These are phyloP conservation scores for Fusarium temperatum DNA, from an alignment of 2,329 filamentous ascomycete genomes.

Conservation along the genomic window DNA sequence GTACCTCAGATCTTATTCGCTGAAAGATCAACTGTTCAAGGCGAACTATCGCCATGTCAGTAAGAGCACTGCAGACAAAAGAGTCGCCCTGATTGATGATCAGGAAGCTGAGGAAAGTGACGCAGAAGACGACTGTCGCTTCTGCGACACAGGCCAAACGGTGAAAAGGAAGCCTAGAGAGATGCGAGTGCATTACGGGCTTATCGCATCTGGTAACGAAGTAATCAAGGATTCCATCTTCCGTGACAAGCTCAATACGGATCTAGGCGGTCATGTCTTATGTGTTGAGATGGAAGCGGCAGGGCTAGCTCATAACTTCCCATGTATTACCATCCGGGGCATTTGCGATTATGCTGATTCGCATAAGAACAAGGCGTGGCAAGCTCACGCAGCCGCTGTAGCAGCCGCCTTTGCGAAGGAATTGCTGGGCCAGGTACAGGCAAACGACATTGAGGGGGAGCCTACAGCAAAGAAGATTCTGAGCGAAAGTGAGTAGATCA, in stretches of 20 bases:
- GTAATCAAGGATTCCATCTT: neutral
- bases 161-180: neutral
- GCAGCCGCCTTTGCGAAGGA: neutral
- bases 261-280: neutral
- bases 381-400: neutral
- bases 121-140: neutral
- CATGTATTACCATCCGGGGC: neutral
- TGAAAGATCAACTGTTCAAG: neutral
- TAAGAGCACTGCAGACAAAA: rapidly evolving
- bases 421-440: neutral
- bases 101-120: neutral
- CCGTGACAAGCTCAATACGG: neutral
- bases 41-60: rapidly evolving
- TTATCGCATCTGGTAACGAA: neutral
- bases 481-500: neutral
- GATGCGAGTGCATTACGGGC: neutral
- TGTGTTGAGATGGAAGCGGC: neutral
- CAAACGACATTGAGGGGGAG: neutral
- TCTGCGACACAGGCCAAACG: neutral
- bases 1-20: neutral
- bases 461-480: rapidly evolving
- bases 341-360: neutral
- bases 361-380: neutral
- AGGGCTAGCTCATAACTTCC: neutral
- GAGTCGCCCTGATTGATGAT: neutral